phyloP scores from a whole-genome alignment of 2,329 filamentous ascomycete genomes.

The Thielaviopsis musarum region DNA sequence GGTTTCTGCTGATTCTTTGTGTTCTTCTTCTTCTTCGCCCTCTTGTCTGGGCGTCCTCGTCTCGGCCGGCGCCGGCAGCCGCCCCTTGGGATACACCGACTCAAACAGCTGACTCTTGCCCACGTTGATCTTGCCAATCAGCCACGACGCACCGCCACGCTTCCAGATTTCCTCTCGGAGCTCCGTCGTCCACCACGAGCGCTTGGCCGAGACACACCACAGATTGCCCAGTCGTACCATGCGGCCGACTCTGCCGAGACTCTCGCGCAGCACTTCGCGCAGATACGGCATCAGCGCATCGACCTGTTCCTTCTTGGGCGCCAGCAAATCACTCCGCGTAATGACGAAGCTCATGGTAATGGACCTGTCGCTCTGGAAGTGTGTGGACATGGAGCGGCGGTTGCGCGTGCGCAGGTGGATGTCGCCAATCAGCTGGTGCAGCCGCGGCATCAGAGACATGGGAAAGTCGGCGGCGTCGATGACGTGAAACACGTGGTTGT shows the following conservation, averaged over 20 bases:
- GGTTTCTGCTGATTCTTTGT: not conserved
- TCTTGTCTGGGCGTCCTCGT: not conserved
- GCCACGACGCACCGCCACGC: conserved; percentile 76
- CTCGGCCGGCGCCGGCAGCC: not conserved
- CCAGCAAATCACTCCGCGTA: conserved; percentile 72
- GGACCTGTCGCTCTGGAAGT: conserved; percentile 49
- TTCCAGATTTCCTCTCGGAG: conserved; percentile 75
- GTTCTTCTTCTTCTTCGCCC: no score
- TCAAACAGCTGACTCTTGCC: conserved; percentile 90
- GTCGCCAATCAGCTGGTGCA: conserved; percentile 53
- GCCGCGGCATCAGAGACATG: conserved; percentile 70
- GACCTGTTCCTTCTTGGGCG: conserved; percentile 67
- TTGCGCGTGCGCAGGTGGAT: conserved; percentile 66
- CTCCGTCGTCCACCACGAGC: conserved; percentile 78
- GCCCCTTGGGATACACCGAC: conserved; percentile 65
- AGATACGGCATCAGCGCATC: conserved; percentile 78
- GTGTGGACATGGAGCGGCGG: conserved; percentile 50
- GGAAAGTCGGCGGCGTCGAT: conserved; percentile 94
- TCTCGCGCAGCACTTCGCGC: conserved; percentile 56
- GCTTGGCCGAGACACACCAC: conserved; percentile 67
- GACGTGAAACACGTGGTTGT: conserved; percentile 91
- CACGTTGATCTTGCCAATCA: conserved; percentile 96
- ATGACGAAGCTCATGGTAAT: conserved; percentile 82
- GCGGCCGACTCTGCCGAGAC: conserved; percentile 49
- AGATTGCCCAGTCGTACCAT: conserved; percentile 78